Evolutionary conservation across 2,329 filamentous ascomycete genomes (phyloP), one percentile per base, ranked within the genome.

Genomic region (Fusarium fracticaudum): DNA sequence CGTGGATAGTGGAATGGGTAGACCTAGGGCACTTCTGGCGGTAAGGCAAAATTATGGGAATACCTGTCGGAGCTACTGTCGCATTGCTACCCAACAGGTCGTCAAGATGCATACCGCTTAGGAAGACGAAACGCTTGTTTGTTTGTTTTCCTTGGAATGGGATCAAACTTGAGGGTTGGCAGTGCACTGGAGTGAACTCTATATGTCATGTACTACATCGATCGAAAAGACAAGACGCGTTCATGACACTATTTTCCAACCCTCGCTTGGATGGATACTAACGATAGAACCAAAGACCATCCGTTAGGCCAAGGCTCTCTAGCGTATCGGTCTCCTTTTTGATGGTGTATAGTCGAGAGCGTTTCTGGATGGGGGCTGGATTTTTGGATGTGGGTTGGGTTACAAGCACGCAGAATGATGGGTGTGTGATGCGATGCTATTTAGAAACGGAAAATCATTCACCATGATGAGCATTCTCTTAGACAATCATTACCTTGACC

Each of bases 21-120:
- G 65, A 73, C 63, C 62, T 38, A 60, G 57, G 57, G 43, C 43
- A 62, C 57, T 48, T 67, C 71, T 75, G 66, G 67, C 67, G 67
- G 67, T 70, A 70, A 70, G 67, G 67, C 61, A 64, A 64, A 68
- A 75, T 61, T 72, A 74, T 73, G 64, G 64, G 40, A 75, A 72
- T 72, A 64, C 57, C 69, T 60, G 64, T 62, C 60, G 63, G 51
- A 71, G 74, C 76, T 77, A 77, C 74, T 68, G 76, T 78, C 72
- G 76, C 76, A 78, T 78, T 78, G 76, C 65, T 78, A 78, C 76
- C 76, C 76, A 78, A 78, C 76, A 60, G 62, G 63, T 60, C 57
- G 47, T 67, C 50, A 51, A 62, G 40, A 54, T 57, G 72, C 71
- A 69, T 74, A 74, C 72, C 72, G 72, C 72, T 72, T 47, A 60